phyloP scores from a whole-genome alignment of 371 early-diverging fungal species.

The Entomophthora muscae region DNA sequence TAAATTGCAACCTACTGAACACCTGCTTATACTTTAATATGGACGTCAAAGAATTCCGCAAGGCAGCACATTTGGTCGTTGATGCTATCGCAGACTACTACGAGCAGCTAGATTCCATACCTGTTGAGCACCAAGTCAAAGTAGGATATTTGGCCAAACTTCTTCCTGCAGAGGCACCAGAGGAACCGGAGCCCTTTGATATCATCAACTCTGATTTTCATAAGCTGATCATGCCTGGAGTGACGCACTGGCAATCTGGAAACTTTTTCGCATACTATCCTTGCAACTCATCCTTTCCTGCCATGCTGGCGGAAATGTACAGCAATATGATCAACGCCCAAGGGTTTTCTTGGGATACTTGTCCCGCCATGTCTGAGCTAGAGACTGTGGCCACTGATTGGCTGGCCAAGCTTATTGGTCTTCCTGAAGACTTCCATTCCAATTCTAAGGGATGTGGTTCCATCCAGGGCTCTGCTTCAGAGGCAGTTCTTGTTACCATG shows the following conservation, averaged over 20 bases:
- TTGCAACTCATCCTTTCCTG: conserved; percentile 23
- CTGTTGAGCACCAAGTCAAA: background rate
- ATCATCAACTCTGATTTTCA: conserved; percentile 22
- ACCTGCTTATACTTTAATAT: too few species aligned
- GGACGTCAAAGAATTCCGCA: background rate
- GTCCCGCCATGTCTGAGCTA: conserved; percentile 38
- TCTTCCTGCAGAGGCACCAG: background rate
- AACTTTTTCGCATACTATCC: conserved; percentile 37
- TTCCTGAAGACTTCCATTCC: conserved; percentile 23
- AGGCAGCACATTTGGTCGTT: background rate
- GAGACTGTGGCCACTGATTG: conserved; percentile 38
- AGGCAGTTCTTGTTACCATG: conserved; percentile 30
- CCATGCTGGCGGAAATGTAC: conserved; percentile 38
- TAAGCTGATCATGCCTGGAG: conserved; percentile 14
- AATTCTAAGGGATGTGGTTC: conserved; percentile 30
- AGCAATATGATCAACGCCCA: conserved; percentile 25
- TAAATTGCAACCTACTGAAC: too few species aligned
- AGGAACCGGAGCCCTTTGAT: conserved; percentile 26
- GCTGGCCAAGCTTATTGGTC: conserved; percentile 30
- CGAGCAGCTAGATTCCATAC: background rate
- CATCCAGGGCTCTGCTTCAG: conserved; percentile 38
- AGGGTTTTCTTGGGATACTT: conserved; percentile 33
- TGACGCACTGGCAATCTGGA: conserved; percentile 36
- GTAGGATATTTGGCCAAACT: background rate
- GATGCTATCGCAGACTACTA: background rate